Evolutionary conservation across 192 early-diverging fungal genomes (phyloP).

Genomic region (Entophlyctis luteolus): DNA sequence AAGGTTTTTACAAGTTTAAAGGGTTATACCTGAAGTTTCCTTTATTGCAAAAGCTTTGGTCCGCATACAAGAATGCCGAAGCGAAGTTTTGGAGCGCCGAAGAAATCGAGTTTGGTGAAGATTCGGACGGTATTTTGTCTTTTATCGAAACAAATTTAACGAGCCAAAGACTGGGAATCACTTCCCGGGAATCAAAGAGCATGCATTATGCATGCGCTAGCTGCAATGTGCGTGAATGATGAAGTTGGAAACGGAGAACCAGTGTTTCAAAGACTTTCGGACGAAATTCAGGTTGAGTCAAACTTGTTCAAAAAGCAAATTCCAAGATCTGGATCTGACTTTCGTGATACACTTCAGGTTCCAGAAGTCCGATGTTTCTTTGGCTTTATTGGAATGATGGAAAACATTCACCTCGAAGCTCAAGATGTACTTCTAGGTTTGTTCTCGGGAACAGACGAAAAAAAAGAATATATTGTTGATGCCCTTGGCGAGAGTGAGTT

Average conservation of each 20-base stretch:
- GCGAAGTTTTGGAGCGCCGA: conserved; percentile 97
- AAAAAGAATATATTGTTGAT: conserved; percentile 10
- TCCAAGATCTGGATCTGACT: too few species aligned
- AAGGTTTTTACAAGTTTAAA: conserved; percentile 28
- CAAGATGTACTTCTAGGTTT: conserved; percentile 60
- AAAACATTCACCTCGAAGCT: conserved; percentile 93
- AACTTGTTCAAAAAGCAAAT: too few species aligned
- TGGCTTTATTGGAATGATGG: conserved; percentile 97
- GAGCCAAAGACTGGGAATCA: background rate
- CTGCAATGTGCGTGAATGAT: conserved; percentile 85
- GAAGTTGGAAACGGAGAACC: conserved; percentile 75
- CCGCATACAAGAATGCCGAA: conserved; percentile 95
- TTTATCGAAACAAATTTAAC: background rate
- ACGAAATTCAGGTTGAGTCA: conserved; percentile 82
- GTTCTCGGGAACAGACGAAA: conserved; percentile 5
- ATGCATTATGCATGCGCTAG: conserved; percentile 27
- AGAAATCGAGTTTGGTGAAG: conserved; percentile 90
- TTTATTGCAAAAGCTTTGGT: conserved; percentile 66
- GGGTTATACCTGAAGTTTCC: background rate
- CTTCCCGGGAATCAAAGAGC: conserved; percentile 25
- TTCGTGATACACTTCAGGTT: conserved; percentile 86
- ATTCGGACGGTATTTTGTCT: conserved; percentile 46
- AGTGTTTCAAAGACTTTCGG: conserved; percentile 56
- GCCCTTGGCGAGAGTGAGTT: conserved; percentile 6
- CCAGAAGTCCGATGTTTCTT: conserved; percentile 93